These are phyloP conservation scores for Penicillium mononematosum DNA, from an alignment of 495 filamentous ascomycete species.

Conservation along the genomic window DNA sequence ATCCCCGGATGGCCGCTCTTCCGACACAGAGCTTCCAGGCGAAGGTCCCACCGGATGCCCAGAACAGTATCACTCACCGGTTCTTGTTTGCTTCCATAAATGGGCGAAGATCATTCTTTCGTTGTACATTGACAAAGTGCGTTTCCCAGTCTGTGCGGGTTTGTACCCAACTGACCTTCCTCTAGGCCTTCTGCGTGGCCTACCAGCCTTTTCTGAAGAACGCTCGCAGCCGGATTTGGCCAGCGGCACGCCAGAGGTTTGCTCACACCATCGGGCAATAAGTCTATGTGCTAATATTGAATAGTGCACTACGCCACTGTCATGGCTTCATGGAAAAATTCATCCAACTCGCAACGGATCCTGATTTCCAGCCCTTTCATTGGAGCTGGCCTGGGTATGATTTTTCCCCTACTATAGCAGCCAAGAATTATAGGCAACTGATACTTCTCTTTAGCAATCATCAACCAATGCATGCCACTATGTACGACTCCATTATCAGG, in stretches of 20 bases:
- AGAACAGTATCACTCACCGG: conserved; percentile 47
- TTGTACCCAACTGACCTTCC: background rate
- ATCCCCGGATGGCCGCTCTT: conserved; percentile 31
- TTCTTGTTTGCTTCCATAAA: conserved; percentile 47
- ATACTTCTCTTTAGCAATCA: conserved; percentile 38
- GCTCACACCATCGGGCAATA: background rate
- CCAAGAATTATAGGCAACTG: background rate
- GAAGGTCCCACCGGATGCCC: conserved; percentile 39
- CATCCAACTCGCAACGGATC: conserved; percentile 50
- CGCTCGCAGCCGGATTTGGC: conserved; percentile 55
- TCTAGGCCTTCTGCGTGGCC: conserved; percentile 51
- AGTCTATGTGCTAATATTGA: conserved; percentile 11
- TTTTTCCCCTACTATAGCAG: background rate
- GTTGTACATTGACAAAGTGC: conserved; percentile 47
- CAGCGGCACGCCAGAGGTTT: conserved; percentile 52
- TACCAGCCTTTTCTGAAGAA: conserved; percentile 59
- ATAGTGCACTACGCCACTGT: conserved; percentile 52
- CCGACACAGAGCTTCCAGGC: conserved; percentile 37
- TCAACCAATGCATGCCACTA: conserved; percentile 57
- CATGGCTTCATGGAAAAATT: conserved; percentile 58
- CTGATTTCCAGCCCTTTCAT: conserved; percentile 56
- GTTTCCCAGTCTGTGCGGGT: background rate
- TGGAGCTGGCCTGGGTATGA: conserved; percentile 55
- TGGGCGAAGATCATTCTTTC: conserved; percentile 48
- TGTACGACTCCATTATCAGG: conserved; percentile 24